Evolutionary conservation across 345 rosid species (phyloP).

Genomic region (Boechera stricta): DNA sequence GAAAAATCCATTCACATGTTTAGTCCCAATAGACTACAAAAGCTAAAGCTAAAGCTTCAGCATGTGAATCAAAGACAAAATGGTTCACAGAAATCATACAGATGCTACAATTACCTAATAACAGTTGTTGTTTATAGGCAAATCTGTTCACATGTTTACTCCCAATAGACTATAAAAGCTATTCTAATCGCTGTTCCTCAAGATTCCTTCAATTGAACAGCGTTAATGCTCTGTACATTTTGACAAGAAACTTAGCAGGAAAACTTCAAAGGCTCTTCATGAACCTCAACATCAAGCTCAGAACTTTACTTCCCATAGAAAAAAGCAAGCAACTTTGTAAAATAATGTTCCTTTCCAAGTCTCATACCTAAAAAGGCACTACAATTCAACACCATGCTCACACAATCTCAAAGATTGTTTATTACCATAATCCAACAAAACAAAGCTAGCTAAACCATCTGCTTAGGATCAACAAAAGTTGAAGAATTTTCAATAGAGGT

Average conservation of each 20-base stretch:
- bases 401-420: not conserved
- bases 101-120: not conserved
- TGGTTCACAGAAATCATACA: not conserved
- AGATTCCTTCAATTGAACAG: not conserved
- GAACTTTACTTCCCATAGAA: not conserved
- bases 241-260: not conserved
- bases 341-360: not conserved
- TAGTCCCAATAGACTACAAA: not conserved
- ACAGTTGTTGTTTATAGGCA: not conserved
- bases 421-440: constrained; percentile 9
- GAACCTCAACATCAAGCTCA: not conserved
- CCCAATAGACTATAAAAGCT: not conserved
- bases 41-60: constrained; percentile 12
- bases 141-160: not conserved
- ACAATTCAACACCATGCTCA: not conserved
- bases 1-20: not conserved
- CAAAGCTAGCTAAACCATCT: not conserved
- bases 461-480: not conserved
- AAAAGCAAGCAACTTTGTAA: constrained; percentile 24
- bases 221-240: not conserved
- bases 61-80: not conserved
- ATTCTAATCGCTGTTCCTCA: not conserved
- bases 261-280: not conserved
- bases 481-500: not conserved
- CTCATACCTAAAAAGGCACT: not conserved